Percentiles rank a stretch among this genome's conserved stretches.
Conservation (phyloP, 1,284 basidiomycete species). For the Puccinia polysora region DNA sequence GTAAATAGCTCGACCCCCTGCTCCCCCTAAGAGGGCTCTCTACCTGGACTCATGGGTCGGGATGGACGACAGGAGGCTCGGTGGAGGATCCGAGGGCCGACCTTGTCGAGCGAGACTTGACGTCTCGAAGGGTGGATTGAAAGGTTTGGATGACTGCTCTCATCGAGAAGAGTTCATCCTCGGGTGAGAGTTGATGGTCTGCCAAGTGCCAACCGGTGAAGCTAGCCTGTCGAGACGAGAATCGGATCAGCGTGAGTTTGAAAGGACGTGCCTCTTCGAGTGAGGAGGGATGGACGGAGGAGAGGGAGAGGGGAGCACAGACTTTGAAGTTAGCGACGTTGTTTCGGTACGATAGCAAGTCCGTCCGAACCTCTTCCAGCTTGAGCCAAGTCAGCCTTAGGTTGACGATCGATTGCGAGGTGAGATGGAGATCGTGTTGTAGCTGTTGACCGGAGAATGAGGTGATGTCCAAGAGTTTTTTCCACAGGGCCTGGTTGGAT, state of each 20-base stretch:
- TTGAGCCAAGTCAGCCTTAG: slow-evolving; percentile 44
- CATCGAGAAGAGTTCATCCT: slow-evolving; percentile 48
- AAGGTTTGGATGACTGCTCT: slow-evolving; percentile 47
- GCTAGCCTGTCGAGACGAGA: slow-evolving; percentile 44
- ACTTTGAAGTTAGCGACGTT: slow-evolving; percentile 44
- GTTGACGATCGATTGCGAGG: slow-evolving; percentile 45
- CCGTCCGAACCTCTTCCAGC: slow-evolving; percentile 47
- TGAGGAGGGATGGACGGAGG: too few species aligned
- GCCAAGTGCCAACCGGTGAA: slow-evolving; percentile 48
- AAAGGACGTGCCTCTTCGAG: background rate
- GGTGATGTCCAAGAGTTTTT: slow-evolving; percentile 38
- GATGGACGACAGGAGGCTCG: too few species aligned
- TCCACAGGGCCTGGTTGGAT: slow-evolving; percentile 34
- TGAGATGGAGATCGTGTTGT: slow-evolving; percentile 47
- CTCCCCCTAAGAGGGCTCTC: too few species aligned
- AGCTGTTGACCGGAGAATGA: slow-evolving; percentile 46
- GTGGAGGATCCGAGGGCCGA: too few species aligned
- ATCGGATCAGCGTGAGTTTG: background rate
- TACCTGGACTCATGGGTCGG: too few species aligned
- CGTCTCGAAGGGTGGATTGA: too few species aligned
- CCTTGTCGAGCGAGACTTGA: too few species aligned
- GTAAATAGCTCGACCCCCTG: too few species aligned
- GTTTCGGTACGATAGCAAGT: slow-evolving; percentile 45
- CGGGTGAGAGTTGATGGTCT: slow-evolving; percentile 46
- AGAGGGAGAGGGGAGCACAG: too few species aligned